Base-by-base conservation (phyloP, 176 grass and related monocot genomes). In the Aechmea fasciata region DNA sequence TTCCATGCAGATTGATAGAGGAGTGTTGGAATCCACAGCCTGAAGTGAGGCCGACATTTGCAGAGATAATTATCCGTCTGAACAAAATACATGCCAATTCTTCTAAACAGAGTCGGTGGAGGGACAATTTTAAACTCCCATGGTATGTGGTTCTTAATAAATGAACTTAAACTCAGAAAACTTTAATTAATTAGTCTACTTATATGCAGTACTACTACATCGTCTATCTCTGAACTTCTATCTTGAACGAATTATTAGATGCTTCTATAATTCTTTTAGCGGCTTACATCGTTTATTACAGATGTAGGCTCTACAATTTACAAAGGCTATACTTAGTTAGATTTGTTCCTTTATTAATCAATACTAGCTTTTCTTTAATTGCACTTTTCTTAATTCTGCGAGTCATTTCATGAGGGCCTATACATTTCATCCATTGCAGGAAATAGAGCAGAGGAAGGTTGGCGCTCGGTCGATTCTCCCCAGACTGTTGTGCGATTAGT, bases 11-110 rank as follows among this genome's bases (percentile, higher is more conserved):
- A 78, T 71, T 96, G 66, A 96, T 91, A 67, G 71, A 91, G 64
- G 85, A 87, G 65, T 96, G 92, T 73, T 91, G 92, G 92, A 69
- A 91, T 86, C 78, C 83, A 17, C 75, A 49, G n/a, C 88, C 85
- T 70, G 62, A 68, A 0, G 64, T 59, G 13, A 85, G 92, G 71
- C 85, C 92, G 62, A 80, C 81, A 19, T 96, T 91, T 53, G 68
- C 83, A 11, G 92, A 91, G 72, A 96, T 91, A 86, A 89, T 96
- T 71, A 62, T 70, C 33, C 83, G 88, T 11, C 76, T 96, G 75
- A 84, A 82, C 67, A 91, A 77, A 76, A 86, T 91, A 65, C 52
- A 64, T 13, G 57, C 66, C 14, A 80, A 19, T 50, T 80, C 17
- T 78, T 61, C 69, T 10, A 96, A 89, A 71, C 88, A 76, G 62